A percentile compares a stretch with the other conserved stretches of the same genome.
Evolutionary conservation across 768 basidiomycete species (phyloP).

Genomic region (Pulveroboletus sp.): DNA sequence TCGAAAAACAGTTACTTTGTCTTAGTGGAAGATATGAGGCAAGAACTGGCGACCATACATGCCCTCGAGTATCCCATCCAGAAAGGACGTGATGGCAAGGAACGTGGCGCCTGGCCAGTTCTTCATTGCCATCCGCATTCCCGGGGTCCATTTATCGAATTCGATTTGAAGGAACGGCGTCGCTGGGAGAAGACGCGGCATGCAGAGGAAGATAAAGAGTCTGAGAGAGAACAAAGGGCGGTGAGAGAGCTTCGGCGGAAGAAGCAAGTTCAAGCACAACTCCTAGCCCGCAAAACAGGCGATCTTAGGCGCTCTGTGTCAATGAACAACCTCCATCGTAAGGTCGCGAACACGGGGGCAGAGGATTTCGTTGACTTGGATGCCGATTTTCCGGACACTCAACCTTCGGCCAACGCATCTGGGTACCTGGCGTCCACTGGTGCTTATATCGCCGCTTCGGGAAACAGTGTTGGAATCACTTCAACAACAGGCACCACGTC

Average conservation of each 20-base stretch:
- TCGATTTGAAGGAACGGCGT: conserved; percentile 68
- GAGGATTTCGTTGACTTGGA: conserved; percentile 44
- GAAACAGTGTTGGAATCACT: conserved; percentile 90
- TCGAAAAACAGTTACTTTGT: conserved; percentile 69
- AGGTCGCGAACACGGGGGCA: conserved; percentile 36
- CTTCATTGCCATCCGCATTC: conserved; percentile 73
- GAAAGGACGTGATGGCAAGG: conserved; percentile 49
- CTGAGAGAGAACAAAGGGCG: conserved; percentile 24
- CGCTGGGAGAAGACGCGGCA: conserved; percentile 57
- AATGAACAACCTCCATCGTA: conserved; percentile 69
- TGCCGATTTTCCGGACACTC: conserved; percentile 32
- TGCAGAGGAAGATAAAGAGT: conserved; percentile 37
- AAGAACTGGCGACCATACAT: conserved; percentile 80
- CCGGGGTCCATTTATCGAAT: conserved; percentile 70
- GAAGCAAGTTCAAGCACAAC: conserved; percentile 28
- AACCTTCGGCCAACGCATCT: conserved; percentile 62
- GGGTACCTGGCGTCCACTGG: conserved; percentile 60
- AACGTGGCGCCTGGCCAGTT: conserved; percentile 74
- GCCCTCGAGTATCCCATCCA: conserved; percentile 71
- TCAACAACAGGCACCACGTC: conserved; percentile 88
- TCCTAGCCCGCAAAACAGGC: conserved; percentile 33
- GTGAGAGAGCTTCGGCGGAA: conserved; percentile 28
- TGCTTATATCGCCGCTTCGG: conserved; percentile 85
- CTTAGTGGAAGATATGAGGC: conserved; percentile 85
- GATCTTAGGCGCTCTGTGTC: conserved; percentile 74